Evolutionary conservation across 257 asterid genomes (phyloP), one percentile per base, ranked within the genome.

Genomic region (Solanum tacnaense): DNA sequence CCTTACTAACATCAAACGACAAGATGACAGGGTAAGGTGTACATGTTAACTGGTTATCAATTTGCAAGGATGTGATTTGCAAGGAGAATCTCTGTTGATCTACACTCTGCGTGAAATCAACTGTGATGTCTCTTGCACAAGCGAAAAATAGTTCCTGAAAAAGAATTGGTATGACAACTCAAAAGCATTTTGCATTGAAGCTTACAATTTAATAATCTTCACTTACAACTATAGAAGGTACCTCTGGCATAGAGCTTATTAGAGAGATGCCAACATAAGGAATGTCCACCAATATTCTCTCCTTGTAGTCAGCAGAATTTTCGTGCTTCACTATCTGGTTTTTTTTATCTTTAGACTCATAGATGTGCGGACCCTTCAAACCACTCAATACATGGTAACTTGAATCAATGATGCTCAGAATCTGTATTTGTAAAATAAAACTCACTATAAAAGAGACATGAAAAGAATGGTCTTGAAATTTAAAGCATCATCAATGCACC

Each of bases 231-330:
- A 52, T 44, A 70, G 31, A 79, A 65, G 65, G 91, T 92, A 97
- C 99, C 99, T 97, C 98, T 56, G 97, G 92, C 89, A 89, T 92
- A 89, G 97, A 93, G 92, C 94, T 96, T 95, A 97, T 94, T 87
- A 97, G 88, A 73, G 99, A 97, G 86, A 97, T 89, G 86, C 99
- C 99, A 88, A 97, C 91, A 88, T 93, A 97, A 62, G 99, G 97
- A 87, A 97, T 92, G 89, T 90, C 93, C 88, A 97, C 84, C 44
- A 95, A 90, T 79, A 97, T 74, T 87, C 93, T 94, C 89, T 97
- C 98, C 87, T 87, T 94, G 92, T 87, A 97, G 86, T 88, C 90
- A 89, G 83, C 90, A 86, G 88, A 89, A 87, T 91, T 84, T 87
- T 92, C 98, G 58, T 39, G 87, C 85, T 93, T 94, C 88, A 89